phyloP scores from a whole-genome alignment of 148 eudicot genomes.

The Camellia sinensis region DNA sequence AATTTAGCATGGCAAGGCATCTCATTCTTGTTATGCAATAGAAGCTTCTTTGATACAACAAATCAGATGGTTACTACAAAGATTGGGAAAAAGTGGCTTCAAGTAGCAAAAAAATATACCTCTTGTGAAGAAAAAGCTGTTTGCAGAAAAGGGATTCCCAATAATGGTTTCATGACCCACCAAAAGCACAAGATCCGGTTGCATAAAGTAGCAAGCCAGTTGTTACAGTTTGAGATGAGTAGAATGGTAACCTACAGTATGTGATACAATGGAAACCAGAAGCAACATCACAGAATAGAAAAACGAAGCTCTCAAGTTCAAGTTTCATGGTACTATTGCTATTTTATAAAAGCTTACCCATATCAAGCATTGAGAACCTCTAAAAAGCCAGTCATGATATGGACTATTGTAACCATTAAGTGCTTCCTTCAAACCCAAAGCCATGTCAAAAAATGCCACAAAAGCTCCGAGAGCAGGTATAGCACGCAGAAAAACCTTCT shows the following conservation, averaged over 20 bases:
- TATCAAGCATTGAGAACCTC: conserved; percentile 45
- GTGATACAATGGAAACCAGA: conserved; percentile 7
- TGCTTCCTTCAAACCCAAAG: conserved; percentile 28
- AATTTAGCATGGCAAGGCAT: not conserved
- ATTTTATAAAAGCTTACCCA: conserved; percentile 48
- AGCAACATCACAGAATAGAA: not conserved
- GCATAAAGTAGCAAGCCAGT: conserved; percentile 44
- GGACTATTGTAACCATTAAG: conserved; percentile 18
- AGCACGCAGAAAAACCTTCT: conserved; percentile 38
- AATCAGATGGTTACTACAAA: not conserved
- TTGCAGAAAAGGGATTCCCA: conserved; percentile 54
- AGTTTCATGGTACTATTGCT: not conserved
- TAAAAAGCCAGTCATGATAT: conserved; percentile 48
- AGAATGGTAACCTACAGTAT: conserved; percentile 40
- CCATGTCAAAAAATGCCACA: conserved; percentile 39
- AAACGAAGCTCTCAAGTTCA: not conserved
- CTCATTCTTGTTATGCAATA: not conserved
- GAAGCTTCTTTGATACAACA: not conserved
- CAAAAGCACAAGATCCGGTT: conserved; percentile 47
- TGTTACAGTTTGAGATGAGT: conserved; percentile 33
- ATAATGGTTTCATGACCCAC: conserved; percentile 58
- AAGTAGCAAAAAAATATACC: conserved; percentile 30
- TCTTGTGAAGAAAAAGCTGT: conserved; percentile 40
- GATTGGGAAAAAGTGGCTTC: not conserved
- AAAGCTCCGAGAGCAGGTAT: conserved; percentile 47